These are phyloP conservation scores for Gloeophyllum trabeum DNA, from an alignment of 768 basidiomycete species.

Conservation along the genomic window DNA sequence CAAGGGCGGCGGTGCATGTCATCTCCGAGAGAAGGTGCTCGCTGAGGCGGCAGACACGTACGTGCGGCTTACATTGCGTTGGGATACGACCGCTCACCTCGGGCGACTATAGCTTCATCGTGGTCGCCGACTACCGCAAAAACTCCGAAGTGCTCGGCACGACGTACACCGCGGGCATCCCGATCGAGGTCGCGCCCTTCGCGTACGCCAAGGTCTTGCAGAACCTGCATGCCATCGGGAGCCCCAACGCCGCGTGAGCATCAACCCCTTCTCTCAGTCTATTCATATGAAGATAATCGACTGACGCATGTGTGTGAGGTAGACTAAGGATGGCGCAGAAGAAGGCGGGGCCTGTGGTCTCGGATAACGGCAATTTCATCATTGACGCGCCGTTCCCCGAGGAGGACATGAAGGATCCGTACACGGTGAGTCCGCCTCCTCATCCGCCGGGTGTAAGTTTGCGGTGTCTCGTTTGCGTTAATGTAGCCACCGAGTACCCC, in stretches of 20 bases:
- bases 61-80: slow-evolving; percentile 14
- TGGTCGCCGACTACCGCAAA: slow-evolving; percentile 95
- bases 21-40: slow-evolving; percentile 92
- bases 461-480: too few relatives aligned
- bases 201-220: slow-evolving; percentile 85
- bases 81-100: background rate
- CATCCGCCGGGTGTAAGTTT: background rate
- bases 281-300: too few relatives aligned
- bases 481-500: too few relatives aligned
- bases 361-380: slow-evolving; percentile 96
- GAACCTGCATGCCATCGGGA: slow-evolving; percentile 52
- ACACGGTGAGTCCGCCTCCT: slow-evolving; percentile 33
- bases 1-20: slow-evolving; percentile 96
- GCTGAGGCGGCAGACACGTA: slow-evolving; percentile 90
- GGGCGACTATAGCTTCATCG: slow-evolving; percentile 47
- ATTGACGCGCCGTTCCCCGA: slow-evolving; percentile 89
- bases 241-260: slow-evolving; percentile 43
- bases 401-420: slow-evolving; percentile 57
- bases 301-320: too few relatives aligned
- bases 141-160: slow-evolving; percentile 76
- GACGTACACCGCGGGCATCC: slow-evolving; percentile 83
- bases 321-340: slow-evolving; percentile 82
- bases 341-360: slow-evolving; percentile 92
- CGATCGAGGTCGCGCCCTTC: slow-evolving; percentile 94
- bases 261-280: too few relatives aligned